These are phyloP conservation scores for Calycina marina DNA, from an alignment of 2,329 filamentous ascomycete species.

Conservation along the genomic window DNA sequence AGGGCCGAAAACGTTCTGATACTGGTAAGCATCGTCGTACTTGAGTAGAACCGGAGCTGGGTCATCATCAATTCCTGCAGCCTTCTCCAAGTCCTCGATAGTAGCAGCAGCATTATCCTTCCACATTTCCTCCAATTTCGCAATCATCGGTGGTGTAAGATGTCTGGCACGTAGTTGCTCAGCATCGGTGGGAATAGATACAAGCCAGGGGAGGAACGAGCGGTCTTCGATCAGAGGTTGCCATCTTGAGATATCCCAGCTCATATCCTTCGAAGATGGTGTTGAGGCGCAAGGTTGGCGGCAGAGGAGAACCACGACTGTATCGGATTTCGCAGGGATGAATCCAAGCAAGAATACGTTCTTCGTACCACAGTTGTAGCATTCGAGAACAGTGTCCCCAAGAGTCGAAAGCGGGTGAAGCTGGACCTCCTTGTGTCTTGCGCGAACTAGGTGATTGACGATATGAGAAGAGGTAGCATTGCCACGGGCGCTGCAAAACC, in stretches of 20 bases:
- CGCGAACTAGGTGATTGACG: slow-evolving; percentile 92
- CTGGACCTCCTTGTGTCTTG: slow-evolving; percentile 96
- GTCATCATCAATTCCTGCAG: slow-evolving; percentile 83
- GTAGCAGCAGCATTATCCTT: slow-evolving; percentile 87
- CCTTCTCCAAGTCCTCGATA: slow-evolving; percentile 81
- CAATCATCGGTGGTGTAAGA: slow-evolving; percentile 84
- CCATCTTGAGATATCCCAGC: slow-evolving; percentile 97
- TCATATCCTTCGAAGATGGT: slow-evolving; percentile 97
- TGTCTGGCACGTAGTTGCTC: slow-evolving; percentile 93
- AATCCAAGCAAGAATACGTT: slow-evolving; percentile 97
- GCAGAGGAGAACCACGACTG: slow-evolving; percentile 90
- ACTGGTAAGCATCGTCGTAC: slow-evolving; percentile 96
- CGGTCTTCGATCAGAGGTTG: slow-evolving; percentile 95
- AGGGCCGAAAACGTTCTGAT: slow-evolving; percentile 96
- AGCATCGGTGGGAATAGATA: slow-evolving; percentile 75
- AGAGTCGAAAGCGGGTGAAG: slow-evolving; percentile 85
- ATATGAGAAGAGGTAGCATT: slow-evolving; percentile 97
- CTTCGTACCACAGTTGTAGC: slow-evolving; percentile 99
- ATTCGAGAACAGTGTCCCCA: slow-evolving; percentile 92
- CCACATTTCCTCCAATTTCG: slow-evolving; percentile 95
- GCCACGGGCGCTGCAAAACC: slow-evolving; percentile 96
- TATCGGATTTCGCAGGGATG: slow-evolving; percentile 96
- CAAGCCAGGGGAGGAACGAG: slow-evolving; percentile 88
- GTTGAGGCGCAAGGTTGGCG: slow-evolving; percentile 91
- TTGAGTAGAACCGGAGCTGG: slow-evolving; percentile 82